Conservation (phyloP, 73 alveolate species). For the Durusdinium trenchii region DNA sequence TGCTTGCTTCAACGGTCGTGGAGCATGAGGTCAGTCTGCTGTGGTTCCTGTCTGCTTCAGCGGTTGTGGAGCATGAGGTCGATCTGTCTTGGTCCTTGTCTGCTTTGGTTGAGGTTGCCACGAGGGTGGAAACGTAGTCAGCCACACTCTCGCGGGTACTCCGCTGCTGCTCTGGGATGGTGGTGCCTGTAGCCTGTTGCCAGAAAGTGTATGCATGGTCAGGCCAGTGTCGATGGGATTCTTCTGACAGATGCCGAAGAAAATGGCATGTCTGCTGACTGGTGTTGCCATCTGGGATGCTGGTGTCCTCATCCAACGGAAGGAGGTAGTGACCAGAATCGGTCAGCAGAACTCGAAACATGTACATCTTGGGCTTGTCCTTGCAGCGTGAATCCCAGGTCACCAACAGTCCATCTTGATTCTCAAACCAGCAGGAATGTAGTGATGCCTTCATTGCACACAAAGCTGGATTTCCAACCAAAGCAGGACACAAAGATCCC, state of each 20-base stretch:
- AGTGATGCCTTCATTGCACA: not conserved
- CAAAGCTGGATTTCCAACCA: not conserved
- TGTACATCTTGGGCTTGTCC: not conserved
- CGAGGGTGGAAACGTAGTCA: not conserved
- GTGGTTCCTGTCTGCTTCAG: too few species aligned
- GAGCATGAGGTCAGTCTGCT: too few species aligned
- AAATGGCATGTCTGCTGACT: not conserved
- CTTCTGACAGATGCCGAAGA: not conserved
- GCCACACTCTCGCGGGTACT: not conserved
- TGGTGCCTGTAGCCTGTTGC: not conserved
- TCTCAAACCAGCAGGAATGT: not conserved
- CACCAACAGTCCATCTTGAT: not conserved
- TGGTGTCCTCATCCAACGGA: not conserved
- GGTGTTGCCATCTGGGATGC: not conserved
- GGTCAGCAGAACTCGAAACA: not conserved
- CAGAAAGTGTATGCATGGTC: not conserved
- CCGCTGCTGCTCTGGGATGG: not conserved
- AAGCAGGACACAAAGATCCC: not conserved
- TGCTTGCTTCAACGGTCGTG: too few species aligned
- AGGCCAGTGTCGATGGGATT: not conserved
- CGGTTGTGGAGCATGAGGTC: too few species aligned
- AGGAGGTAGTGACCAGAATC: not conserved
- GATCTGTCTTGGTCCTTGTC: too few species aligned
- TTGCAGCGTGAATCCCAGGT: not conserved
- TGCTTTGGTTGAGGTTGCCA: too few species aligned